Evolutionary conservation across 257 asterid species (phyloP).

Genomic region (Paraleonurus japonicus): DNA sequence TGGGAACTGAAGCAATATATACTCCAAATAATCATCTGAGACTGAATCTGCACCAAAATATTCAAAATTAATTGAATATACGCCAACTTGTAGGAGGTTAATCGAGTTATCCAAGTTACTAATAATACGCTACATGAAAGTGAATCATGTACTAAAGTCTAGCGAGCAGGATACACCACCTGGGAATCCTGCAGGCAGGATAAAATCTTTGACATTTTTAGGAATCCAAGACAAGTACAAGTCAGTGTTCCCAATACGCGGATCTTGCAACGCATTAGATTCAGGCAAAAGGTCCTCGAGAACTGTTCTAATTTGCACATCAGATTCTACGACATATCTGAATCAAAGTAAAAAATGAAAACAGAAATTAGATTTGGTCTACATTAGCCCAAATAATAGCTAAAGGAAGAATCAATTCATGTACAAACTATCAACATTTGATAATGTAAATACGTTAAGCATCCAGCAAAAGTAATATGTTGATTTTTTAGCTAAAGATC

Average conservation of each 20-base stretch:
- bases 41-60: conserved; percentile 67
- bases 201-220: conserved; percentile 55
- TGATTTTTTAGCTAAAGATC: not conserved
- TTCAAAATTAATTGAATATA: conserved; percentile 3
- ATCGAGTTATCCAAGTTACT: not conserved
- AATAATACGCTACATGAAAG: not conserved
- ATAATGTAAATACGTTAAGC: not conserved
- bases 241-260: conserved; percentile 22
- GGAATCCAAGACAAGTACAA: conserved; percentile 68
- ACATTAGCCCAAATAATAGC: not conserved
- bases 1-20: conserved; percentile 91
- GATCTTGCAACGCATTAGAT: conserved; percentile 29
- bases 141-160: not conserved
- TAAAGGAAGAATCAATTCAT: not conserved
- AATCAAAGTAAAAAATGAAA: conserved; percentile 17
- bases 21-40: conserved; percentile 91
- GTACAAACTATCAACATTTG: not conserved
- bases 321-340: conserved; percentile 71
- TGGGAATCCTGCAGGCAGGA: conserved; percentile 89
- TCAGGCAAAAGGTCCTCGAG: conserved; percentile 47
- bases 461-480: not conserved
- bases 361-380: conserved; percentile 1
- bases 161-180: conserved; percentile 40
- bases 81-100: not conserved
- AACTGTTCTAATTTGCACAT: conserved; percentile 46